phyloP scores from a whole-genome alignment of 225 moss, liverwort and hornwort genomes.

The Rhytidiadelphus loreus region DNA sequence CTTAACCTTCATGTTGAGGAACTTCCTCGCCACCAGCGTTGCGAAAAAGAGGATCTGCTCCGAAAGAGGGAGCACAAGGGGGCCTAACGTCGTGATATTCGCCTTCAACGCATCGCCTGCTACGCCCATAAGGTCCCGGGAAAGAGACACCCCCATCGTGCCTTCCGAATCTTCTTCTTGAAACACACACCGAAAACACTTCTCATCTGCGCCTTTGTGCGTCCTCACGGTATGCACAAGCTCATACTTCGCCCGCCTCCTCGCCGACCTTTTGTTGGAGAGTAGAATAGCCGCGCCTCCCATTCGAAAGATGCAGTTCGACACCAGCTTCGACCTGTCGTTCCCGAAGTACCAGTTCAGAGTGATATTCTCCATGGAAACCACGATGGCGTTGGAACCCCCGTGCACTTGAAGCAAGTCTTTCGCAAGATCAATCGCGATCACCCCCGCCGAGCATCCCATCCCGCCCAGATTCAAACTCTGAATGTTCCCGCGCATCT shows the following conservation, averaged over 20 bases:
- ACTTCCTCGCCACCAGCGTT: constrained; percentile 26
- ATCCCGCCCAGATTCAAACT: constrained; percentile 44
- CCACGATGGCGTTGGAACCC: constrained; percentile 28
- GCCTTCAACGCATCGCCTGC: constrained; percentile 45
- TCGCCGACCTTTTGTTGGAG: constrained; percentile 26
- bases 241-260: constrained; percentile 33
- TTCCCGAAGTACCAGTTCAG: constrained; percentile 55
- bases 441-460: constrained; percentile 49
- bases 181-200: constrained; percentile 39
- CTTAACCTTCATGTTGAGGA: constrained; percentile 34
- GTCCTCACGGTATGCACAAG: constrained; percentile 48
- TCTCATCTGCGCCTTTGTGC: constrained; percentile 48
- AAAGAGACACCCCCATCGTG: constrained; percentile 37
- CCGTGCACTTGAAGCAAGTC: constrained; percentile 44
- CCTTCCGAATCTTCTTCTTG: constrained; percentile 41
- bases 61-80: constrained; percentile 32
- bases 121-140: constrained; percentile 44
- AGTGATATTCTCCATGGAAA: constrained; percentile 50
- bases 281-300: constrained; percentile 39
- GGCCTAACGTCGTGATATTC: constrained; percentile 40
- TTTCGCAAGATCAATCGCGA: constrained; percentile 39
- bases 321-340: constrained; percentile 45
- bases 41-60: constrained; percentile 46
- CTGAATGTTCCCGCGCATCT: constrained; percentile 49
- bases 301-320: constrained; percentile 49